Evolutionary conservation across 2,329 filamentous ascomycete genomes (phyloP).

Genomic region (Venturia asperata): DNA sequence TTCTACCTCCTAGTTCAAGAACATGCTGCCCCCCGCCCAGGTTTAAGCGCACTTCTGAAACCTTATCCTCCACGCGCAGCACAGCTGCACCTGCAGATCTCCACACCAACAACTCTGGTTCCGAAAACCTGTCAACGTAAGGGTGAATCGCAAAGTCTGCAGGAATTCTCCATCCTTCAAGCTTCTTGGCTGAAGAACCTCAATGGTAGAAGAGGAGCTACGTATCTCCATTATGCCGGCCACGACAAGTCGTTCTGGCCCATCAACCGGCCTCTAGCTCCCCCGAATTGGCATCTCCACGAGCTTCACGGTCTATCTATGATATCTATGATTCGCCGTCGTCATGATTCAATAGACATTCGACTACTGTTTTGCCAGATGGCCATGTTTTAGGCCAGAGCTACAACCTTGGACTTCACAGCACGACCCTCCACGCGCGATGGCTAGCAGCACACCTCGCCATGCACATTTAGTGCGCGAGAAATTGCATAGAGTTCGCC

Average conservation of each 20-base stretch:
- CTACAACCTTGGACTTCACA: too few relatives aligned
- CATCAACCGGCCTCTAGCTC: background rate
- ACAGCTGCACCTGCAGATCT: constrained; percentile 2
- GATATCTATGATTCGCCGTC: background rate
- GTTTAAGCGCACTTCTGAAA: background rate
- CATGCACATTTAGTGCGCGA: too few relatives aligned
- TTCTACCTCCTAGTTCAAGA: background rate
- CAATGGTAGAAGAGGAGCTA: background rate
- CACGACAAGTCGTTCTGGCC: background rate
- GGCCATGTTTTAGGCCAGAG: too few relatives aligned
- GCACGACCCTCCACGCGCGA: too few relatives aligned
- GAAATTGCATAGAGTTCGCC: too few relatives aligned
- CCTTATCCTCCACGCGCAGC: background rate
- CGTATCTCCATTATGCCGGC: background rate
- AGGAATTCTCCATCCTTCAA: background rate
- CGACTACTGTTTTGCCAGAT: too few relatives aligned
- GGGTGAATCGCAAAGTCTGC: background rate
- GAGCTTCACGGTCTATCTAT: background rate
- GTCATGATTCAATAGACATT: background rate
- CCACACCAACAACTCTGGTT: background rate
- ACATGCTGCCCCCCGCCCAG: background rate
- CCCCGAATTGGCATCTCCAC: background rate
- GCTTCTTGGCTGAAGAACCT: too few relatives aligned
- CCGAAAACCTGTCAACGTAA: background rate
- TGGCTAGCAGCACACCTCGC: too few relatives aligned